Evolutionary conservation across 1,139 yeast species (phyloP).

Genomic region (Lodderomyces pseudojiufengensis): DNA sequence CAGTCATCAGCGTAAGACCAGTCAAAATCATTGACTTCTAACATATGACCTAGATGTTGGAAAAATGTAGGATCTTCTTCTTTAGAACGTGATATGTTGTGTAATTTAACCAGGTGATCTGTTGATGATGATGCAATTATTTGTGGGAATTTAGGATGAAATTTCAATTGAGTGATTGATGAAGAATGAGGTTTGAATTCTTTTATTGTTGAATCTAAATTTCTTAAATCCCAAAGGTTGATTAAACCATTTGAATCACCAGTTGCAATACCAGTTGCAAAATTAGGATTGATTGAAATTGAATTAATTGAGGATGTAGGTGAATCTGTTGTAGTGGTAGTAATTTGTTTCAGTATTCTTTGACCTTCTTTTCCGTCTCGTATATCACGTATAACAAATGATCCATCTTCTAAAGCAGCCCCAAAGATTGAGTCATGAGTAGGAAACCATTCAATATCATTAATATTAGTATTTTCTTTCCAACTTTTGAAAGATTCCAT

Average conservation of each 20-base stretch:
- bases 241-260: conserved; percentile 66
- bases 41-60: conserved; percentile 83
- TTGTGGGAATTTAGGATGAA: conserved; percentile 66
- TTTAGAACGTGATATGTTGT: conserved; percentile 47
- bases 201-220: conserved; percentile 20
- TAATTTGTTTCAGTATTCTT: neutral
- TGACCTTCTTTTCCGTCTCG: conserved; percentile 32
- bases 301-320: conserved; percentile 53
- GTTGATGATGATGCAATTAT: conserved; percentile 70
- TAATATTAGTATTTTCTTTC: conserved; percentile 37
- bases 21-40: conserved; percentile 78
- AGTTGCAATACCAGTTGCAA: conserved; percentile 53
- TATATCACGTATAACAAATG: conserved; percentile 48
- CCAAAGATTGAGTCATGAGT: conserved; percentile 56
- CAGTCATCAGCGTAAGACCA: conserved; percentile 84
- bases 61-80: conserved; percentile 49
- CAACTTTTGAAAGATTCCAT: conserved; percentile 12
- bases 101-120: conserved; percentile 67
- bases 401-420: conserved; percentile 55
- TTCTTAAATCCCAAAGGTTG: conserved; percentile 69
- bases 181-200: conserved; percentile 48
- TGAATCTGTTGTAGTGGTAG: conserved; percentile 2
- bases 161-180: conserved; percentile 65
- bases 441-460: conserved; percentile 60
- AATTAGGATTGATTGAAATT: conserved; percentile 58